Evolutionary conservation across 257 asterid genomes (phyloP).

Genomic region (Penstemon davidsonii): DNA sequence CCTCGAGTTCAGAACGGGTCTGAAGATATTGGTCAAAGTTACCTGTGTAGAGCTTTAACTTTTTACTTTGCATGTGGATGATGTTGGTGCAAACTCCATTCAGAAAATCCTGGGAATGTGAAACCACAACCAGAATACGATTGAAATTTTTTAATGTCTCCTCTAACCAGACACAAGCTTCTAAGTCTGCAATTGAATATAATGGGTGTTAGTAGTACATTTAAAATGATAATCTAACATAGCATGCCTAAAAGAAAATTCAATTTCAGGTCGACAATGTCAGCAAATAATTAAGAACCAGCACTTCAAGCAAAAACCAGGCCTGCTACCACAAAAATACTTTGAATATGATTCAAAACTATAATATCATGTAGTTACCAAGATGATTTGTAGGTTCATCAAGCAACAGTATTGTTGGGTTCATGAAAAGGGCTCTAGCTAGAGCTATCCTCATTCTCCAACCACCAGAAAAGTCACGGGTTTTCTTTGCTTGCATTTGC

Average conservation of each 20-base stretch:
- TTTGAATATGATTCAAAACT: not conserved
- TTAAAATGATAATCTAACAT: not conserved
- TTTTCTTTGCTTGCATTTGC: slow-evolving; percentile 89
- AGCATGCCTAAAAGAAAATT: no score
- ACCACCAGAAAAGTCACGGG: slow-evolving; percentile 96
- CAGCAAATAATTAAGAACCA: no score
- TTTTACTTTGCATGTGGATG: slow-evolving; percentile 92
- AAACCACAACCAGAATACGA: slow-evolving; percentile 88
- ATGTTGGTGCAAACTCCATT: slow-evolving; percentile 97
- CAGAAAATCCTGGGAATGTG: slow-evolving; percentile 96
- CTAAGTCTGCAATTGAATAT: slow-evolving; percentile 57
- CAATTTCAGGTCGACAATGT: no score
- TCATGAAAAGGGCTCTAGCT: slow-evolving; percentile 95
- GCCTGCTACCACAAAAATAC: no score
- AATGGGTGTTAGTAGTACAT: not conserved
- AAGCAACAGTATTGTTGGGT: slow-evolving; percentile 86
- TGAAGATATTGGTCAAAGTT: slow-evolving; percentile 90
- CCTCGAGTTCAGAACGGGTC: slow-evolving; percentile 93
- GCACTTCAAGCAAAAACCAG: no score
- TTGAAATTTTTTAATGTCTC: slow-evolving; percentile 87
- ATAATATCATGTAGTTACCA: slow-evolving; percentile 42
- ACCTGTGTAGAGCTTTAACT: slow-evolving; percentile 78
- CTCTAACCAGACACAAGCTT: slow-evolving; percentile 98
- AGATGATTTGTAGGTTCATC: slow-evolving; percentile 99
- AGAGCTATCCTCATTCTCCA: slow-evolving; percentile 99